Base-by-base conservation (phyloP, 805 yeast species). In the Sungouiozyma ichnusensis region DNA sequence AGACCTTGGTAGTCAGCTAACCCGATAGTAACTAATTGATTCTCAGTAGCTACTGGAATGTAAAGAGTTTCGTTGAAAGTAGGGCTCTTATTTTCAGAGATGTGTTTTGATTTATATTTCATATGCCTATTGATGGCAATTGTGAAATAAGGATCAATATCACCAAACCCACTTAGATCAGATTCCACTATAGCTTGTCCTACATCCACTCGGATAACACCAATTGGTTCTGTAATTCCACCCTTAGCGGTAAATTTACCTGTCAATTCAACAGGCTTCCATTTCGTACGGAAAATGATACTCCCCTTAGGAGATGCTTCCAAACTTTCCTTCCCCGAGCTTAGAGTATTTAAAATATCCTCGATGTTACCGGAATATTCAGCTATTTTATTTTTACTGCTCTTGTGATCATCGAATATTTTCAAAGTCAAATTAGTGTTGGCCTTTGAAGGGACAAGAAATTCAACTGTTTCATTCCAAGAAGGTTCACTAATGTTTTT, bases 131-230 rank as follows among this genome's bases (percentile, higher is more conserved):
- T 77, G 44, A 76, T 60, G 32, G 74, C 53, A 8, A 82, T 69
- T 45, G 74, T 70, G 33, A 80, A 76, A 52, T 81, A 83, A 3
- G 94, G 92, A 60, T 84, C 88, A 52, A 82, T 77, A 43, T 72
- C 75, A 43, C 92, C 90, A 39, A 81, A 72, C 14, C 78, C 71
- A 50, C 81, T 83, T 50, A 81, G 62, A 50, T 77, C 58, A 66
- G 48, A 47, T 50, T 71, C 65, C 34, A 75, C 73, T 9, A 57
- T 57, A 15, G 79, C 81, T 29, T 67, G 63, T 44, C 77, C 69
- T 38, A 84, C 51, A 52, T 76, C 77, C 33, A 84, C 53, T 64
- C 80, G 74, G 20, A 78, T 57, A 34, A 77, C 77, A 50, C 90
- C 94, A 46, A 84, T 66, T 33, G 90, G 77, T 1, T 47, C 47